phyloP scores from a whole-genome alignment of 768 basidiomycete species.

The Rhodotorula kratochvilovae region DNA sequence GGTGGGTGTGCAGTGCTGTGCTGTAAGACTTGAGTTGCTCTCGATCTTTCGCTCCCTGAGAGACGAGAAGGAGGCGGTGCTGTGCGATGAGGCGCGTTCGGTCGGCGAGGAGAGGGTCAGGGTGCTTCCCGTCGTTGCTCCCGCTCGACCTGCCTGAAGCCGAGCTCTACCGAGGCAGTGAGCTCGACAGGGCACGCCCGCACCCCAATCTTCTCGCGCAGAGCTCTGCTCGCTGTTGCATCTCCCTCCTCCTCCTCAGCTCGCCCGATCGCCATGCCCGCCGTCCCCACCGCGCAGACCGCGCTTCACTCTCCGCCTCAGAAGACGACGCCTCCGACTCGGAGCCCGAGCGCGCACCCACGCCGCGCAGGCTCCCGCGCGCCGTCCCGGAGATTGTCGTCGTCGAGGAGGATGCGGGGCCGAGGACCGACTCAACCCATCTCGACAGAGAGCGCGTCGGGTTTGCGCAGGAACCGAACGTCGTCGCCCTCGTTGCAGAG shows the following conservation, averaged over 20 bases:
- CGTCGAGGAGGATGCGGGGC: neutral
- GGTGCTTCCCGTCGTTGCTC: too few species aligned
- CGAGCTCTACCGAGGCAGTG: too few species aligned
- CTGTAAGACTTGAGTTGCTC: neutral
- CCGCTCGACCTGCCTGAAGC: too few species aligned
- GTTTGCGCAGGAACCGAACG: neutral
- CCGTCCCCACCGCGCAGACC: constrained; percentile 1
- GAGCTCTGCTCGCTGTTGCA: neutral
- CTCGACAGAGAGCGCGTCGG: constrained; percentile 24
- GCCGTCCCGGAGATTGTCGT: constrained; percentile 17
- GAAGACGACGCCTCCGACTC: constrained; percentile 3
- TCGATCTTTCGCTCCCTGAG: too few species aligned
- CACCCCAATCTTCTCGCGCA: too few species aligned
- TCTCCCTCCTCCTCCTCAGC: neutral
- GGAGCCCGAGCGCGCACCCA: neutral
- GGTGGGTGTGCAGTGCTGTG: neutral
- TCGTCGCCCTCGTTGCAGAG: neutral
- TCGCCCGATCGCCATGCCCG: neutral
- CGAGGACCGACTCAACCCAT: neutral
- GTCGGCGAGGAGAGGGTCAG: neutral
- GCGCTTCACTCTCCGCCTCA: constrained; percentile 16
- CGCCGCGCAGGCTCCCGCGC: neutral
- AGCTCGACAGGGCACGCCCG: too few species aligned
- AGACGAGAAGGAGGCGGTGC: too few species aligned
- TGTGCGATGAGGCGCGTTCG: neutral